Evolutionary conservation across 225 moss, liverwort and hornwort genomes (phyloP).

Genomic region (Rhytidiadelphus loreus): DNA sequence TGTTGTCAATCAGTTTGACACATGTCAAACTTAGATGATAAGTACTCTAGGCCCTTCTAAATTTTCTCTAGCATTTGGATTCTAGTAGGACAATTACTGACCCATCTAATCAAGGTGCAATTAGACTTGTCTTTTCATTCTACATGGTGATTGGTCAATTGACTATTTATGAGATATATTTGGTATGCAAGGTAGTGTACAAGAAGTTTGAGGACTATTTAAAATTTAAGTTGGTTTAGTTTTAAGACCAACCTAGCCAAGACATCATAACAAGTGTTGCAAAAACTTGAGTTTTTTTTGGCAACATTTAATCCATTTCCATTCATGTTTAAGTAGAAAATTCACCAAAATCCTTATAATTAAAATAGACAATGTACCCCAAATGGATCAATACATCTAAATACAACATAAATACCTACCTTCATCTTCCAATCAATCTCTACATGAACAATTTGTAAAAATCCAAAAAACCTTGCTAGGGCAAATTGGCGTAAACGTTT

Average conservation of each 20-base stretch:
- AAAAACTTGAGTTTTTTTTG: not conserved
- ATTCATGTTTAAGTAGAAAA: not conserved
- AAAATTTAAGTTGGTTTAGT: not conserved
- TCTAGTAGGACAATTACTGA: not conserved
- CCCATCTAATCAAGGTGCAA: not conserved
- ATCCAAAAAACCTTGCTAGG: too few species aligned
- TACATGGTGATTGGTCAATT: not conserved
- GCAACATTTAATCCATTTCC: not conserved
- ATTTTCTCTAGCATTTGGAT: not conserved
- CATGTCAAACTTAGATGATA: not conserved
- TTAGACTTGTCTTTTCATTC: not conserved
- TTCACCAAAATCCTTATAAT: not conserved
- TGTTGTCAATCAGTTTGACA: fast-evolving
- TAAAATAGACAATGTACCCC: not conserved
- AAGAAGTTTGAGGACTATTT: not conserved
- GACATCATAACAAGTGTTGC: fast-evolving
- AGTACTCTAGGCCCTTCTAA: fast-evolving
- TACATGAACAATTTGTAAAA: fast-evolving
- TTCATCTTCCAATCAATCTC: not conserved
- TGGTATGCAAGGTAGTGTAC: not conserved
- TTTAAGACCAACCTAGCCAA: not conserved
- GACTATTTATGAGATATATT: not conserved
- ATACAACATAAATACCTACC: fast-evolving
- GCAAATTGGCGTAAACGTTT: fast-evolving
- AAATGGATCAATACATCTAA: not conserved